Evolutionary conservation across 192 early-diverging fungal species (phyloP).

Genomic region (Linnemannia hyalina): DNA sequence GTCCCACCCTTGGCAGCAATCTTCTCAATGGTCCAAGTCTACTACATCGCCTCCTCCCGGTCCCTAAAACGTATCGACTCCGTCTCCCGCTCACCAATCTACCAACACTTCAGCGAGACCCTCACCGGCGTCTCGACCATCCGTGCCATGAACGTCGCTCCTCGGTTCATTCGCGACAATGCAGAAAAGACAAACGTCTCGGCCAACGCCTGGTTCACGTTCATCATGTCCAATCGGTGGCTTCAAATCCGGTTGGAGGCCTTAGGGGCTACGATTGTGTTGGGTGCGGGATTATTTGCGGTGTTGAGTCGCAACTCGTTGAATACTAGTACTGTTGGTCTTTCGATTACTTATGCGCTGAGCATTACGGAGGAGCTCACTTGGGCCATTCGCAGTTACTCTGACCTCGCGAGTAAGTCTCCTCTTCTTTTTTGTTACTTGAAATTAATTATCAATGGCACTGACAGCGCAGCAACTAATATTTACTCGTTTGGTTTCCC

Average conservation of each 20-base stretch:
- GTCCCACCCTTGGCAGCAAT: constrained; percentile 18
- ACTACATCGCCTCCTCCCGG: constrained; percentile 76
- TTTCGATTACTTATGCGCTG: constrained; percentile 74
- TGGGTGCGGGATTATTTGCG: constrained; percentile 74
- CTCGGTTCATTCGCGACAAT: constrained; percentile 60
- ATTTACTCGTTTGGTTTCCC: background rate
- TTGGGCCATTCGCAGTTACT: constrained; percentile 85
- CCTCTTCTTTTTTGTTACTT: background rate
- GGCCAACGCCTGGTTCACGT: constrained; percentile 76
- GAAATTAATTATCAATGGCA: background rate
- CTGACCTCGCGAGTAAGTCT: constrained; percentile 77
- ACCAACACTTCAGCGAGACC: constrained; percentile 85
- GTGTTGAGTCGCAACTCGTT: constrained; percentile 59
- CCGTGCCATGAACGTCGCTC: constrained; percentile 76
- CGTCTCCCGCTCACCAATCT: constrained; percentile 76
- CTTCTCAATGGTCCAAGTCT: constrained; percentile 66
- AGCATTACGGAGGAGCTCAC: constrained; percentile 82
- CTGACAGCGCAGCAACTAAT: background rate
- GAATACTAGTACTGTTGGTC: constrained; percentile 78
- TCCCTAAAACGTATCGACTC: constrained; percentile 90
- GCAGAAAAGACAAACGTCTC: constrained; percentile 8
- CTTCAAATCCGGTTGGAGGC: constrained; percentile 81
- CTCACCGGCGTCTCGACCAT: constrained; percentile 76
- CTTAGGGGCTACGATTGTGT: constrained; percentile 76
- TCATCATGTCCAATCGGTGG: constrained; percentile 76